These are phyloP conservation scores for Suillus subluteus DNA, from an alignment of 768 basidiomycete species.

Conservation along the genomic window DNA sequence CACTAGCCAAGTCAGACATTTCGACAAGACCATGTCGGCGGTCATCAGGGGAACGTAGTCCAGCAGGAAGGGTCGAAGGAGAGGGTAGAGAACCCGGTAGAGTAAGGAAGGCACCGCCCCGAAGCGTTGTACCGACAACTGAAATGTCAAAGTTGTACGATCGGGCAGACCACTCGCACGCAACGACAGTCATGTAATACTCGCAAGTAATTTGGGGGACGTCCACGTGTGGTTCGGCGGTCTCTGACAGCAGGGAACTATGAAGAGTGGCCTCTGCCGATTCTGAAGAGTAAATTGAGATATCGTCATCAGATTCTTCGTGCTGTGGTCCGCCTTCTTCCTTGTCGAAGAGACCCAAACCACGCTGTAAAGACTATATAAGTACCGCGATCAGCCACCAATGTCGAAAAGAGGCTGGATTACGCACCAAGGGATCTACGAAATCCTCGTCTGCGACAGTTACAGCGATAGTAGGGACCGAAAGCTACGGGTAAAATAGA, in stretches of 20 bases:
- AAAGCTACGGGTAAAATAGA: neutral
- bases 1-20: constrained; percentile 2
- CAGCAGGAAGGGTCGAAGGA: neutral
- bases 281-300: constrained; percentile 3
- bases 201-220: constrained; percentile 1
- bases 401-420: neutral
- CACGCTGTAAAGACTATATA: neutral
- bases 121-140: constrained; percentile 3
- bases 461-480: neutral
- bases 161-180: neutral
- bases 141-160: constrained; percentile 3
- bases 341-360: neutral
- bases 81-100: neutral
- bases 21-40: constrained; percentile 3
- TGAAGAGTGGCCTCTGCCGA: neutral
- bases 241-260: neutral
- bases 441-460: neutral
- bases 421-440: neutral
- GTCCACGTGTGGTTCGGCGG: neutral
- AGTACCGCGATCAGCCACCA: neutral
- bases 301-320: neutral
- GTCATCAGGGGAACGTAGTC: neutral
- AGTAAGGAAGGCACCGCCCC: constrained; percentile 1
- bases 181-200: neutral
- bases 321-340: neutral